A percentile compares a stretch with the other conserved stretches of the same genome.
Evolutionary conservation across 331 rosid species (phyloP).

Genomic region (Stylosanthes scabra): DNA sequence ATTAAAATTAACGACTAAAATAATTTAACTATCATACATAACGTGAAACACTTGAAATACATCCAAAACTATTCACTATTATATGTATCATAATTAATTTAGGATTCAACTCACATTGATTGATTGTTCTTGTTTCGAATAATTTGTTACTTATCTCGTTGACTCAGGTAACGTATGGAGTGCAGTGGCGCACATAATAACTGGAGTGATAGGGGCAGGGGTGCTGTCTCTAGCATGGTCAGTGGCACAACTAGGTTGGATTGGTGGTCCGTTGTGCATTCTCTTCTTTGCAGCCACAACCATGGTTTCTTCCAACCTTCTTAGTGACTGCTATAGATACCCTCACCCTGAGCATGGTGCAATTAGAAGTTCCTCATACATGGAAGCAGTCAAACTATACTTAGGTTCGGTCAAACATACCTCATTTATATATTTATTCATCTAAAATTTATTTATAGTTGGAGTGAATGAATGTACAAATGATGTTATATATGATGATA

Average conservation of each 20-base stretch:
- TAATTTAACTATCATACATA: too few species aligned
- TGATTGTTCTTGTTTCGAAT: too few species aligned
- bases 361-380: conserved; percentile 37
- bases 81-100: too few species aligned
- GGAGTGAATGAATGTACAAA: not conserved
- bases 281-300: conserved; percentile 58
- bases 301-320: conserved; percentile 49
- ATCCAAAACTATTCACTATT: too few species aligned
- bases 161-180: conserved; percentile 50
- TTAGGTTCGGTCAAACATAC: conserved; percentile 28
- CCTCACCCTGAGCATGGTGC: conserved; percentile 54
- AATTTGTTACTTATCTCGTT: too few species aligned
- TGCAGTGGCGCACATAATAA: conserved; percentile 69
- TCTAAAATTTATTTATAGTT: too few species aligned
- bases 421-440: too few species aligned
- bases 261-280: conserved; percentile 57
- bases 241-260: conserved; percentile 84
- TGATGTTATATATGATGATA: conserved; percentile 3
- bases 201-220: conserved; percentile 89
- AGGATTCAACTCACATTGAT: too few species aligned
- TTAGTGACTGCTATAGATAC: conserved; percentile 60
- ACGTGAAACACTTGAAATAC: too few species aligned
- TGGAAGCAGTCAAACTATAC: conserved; percentile 57
- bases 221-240: conserved; percentile 83
- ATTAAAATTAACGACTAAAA: too few species aligned